Conservation (phyloP, 805 yeast species). For the Yamadazyma laniorum region DNA sequence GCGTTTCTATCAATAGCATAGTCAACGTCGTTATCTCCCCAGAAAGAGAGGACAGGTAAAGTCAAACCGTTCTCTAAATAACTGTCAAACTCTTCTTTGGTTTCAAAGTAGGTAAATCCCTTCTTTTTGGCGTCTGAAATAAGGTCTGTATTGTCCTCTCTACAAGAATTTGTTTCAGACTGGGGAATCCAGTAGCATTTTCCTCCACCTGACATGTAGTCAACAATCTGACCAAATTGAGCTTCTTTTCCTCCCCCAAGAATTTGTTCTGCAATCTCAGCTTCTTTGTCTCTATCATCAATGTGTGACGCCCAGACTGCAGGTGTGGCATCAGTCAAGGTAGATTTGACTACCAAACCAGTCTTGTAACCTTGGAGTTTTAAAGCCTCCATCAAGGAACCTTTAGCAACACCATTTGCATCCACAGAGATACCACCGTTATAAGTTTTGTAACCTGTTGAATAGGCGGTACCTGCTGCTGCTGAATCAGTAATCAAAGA, state of each 20-base stretch:
- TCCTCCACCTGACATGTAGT: conserved; percentile 89
- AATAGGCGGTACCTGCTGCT: conserved; percentile 94
- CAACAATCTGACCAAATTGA: conserved; percentile 73
- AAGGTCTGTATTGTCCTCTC: conserved; percentile 68
- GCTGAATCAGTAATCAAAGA: conserved; percentile 92
- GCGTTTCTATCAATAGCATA: conserved; percentile 76
- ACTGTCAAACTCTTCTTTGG: conserved; percentile 57
- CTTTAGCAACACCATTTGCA: conserved; percentile 70
- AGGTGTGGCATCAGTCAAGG: conserved; percentile 94
- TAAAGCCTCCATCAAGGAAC: conserved; percentile 84
- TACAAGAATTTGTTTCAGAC: conserved; percentile 51
- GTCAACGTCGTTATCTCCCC: conserved; percentile 78
- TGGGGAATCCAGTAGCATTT: conserved; percentile 75
- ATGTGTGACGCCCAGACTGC: conserved; percentile 86
- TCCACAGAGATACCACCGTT: conserved; percentile 80
- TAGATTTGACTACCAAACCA: conserved; percentile 89
- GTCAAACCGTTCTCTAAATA: conserved; percentile 56
- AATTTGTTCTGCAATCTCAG: conserved; percentile 83
- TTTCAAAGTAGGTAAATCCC: conserved; percentile 56
- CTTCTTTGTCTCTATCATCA: conserved; percentile 73
- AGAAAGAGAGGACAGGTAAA: conserved; percentile 73
- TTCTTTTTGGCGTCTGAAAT: conserved; percentile 56
- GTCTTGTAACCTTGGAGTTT: conserved; percentile 78
- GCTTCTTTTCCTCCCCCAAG: conserved; percentile 57
- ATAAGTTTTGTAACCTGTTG: conserved; percentile 79